Percentiles rank a stretch among this genome's conserved stretches.
phyloP scores from a whole-genome alignment of 441 rosid species.

The Syzygium malaccense region DNA sequence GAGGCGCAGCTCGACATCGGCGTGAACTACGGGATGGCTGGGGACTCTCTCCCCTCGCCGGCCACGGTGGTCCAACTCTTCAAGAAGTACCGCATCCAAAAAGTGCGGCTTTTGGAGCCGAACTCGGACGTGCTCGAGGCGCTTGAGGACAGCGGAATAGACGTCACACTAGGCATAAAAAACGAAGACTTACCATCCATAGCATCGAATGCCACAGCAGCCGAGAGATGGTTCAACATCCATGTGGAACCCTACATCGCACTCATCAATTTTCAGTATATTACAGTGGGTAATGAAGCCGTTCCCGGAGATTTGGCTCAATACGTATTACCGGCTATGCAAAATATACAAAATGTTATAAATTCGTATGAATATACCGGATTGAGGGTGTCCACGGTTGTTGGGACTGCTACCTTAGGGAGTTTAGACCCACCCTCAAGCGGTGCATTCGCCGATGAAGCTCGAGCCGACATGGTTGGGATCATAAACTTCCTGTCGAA shows the following conservation, averaged over 20 bases:
- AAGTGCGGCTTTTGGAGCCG: background rate
- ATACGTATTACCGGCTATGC: too few species aligned
- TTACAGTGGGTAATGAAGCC: background rate
- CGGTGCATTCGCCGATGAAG: background rate
- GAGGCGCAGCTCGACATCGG: background rate
- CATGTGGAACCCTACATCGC: background rate
- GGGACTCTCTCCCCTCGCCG: background rate
- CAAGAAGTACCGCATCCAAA: background rate
- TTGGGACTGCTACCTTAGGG: background rate
- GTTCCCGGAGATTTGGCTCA: too few species aligned
- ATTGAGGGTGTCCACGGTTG: background rate
- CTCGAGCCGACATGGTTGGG: background rate
- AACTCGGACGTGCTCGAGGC: background rate
- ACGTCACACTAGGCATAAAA: background rate
- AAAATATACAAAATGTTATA: too few species aligned
- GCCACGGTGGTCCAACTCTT: background rate
- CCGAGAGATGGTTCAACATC: background rate
- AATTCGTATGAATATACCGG: too few species aligned
- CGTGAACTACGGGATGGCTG: background rate
- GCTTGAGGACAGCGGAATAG: background rate
- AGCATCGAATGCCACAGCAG: background rate
- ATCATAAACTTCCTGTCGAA: background rate
- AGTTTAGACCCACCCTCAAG: background rate
- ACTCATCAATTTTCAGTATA: background rate
- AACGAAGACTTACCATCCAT: background rate